Base-by-base conservation (phyloP, 2,329 filamentous ascomycete genomes). In the Cyphellophora attinorum region DNA sequence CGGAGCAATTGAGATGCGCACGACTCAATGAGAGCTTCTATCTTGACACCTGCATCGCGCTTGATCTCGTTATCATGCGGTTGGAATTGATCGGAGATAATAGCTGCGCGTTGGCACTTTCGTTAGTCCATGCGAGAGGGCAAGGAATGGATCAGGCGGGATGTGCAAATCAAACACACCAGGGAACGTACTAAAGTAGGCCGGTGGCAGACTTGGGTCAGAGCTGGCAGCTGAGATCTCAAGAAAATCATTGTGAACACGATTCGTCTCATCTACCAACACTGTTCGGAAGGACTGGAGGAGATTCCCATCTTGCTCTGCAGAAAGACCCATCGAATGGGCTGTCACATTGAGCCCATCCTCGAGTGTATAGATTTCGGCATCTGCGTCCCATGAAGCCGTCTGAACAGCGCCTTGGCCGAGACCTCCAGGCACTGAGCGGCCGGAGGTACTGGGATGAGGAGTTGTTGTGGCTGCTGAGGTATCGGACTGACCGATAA, bases 241-340 rank as follows among this genome's bases (percentile, higher is more conserved):
- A 13, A 62, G 50, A 31, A 67, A 58, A 32, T 64, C 62, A 39
- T 60, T 63, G 37, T 65, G 62, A 5, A 68, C 54, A 17, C 47
- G 50, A 33, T 61, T 60, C 12, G 58, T 55, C n/a, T 60, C 59
- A 28, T 64, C 66, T 28, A 67, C 49, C 16, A 68, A 58, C n/a
- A 63, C 57, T 19, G 65, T 67, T 13, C 64, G 54, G 34, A 69
- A 68, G 6, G 63, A 64, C 21, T 62, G 59, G 3, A 69, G 53
- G 6, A 68, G 54, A 41, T 65, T 58, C 2, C 62, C 57, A 35
- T 68, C 66, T 41, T 69, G 65, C 46, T 69, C 65, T 6, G 56
- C 60, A 2, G 62, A 55, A 10, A 60, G 52, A 0, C 64, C 65
- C 51, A 68, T 59, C 8, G 55, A 62, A 44, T 68, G 64, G 8